These are phyloP conservation scores for Gautieria morchelliformis DNA, from an alignment of 768 basidiomycete genomes.

Conservation along the genomic window DNA sequence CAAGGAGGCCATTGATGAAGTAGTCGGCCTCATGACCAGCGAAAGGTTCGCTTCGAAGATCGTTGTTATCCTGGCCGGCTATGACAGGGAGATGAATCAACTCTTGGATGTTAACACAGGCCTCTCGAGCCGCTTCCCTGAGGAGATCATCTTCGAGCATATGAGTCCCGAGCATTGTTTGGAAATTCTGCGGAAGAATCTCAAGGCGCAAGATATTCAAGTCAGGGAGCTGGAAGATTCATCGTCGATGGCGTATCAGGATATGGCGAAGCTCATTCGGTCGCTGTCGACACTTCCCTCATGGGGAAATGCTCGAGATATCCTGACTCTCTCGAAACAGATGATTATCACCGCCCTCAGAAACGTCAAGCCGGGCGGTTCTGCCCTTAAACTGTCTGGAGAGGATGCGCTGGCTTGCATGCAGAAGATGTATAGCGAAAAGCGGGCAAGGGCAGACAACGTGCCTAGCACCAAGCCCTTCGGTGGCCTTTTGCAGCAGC, in stretches of 20 bases:
- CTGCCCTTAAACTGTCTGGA: slow-evolving; percentile 15
- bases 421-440: too few relatives aligned
- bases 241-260: slow-evolving; percentile 13
- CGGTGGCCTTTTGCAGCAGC: too few relatives aligned
- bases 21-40: slow-evolving; percentile 54
- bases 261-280: slow-evolving; percentile 30
- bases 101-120: slow-evolving; percentile 44
- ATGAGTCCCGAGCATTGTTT: slow-evolving; percentile 28
- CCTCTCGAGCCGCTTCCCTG: slow-evolving; percentile 58
- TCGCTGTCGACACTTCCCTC: slow-evolving; percentile 36
- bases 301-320: slow-evolving; percentile 67
- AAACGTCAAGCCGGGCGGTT: slow-evolving; percentile 6
- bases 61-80: slow-evolving; percentile 61
- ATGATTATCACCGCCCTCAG: slow-evolving; percentile 32
- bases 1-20: slow-evolving; percentile 63
- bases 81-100: slow-evolving; percentile 56
- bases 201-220: slow-evolving; percentile 39
- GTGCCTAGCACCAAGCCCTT: too few relatives aligned
- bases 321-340: slow-evolving; percentile 41
- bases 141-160: slow-evolving; percentile 45
- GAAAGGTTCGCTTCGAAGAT: slow-evolving; percentile 48
- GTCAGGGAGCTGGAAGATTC: slow-evolving; percentile 34
- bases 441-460: too few relatives aligned
- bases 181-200: slow-evolving; percentile 14
- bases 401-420: slow-evolving; percentile 16